These are phyloP conservation scores for Spinacia oleracea DNA, from an alignment of 179 eudicot genomes.

Conservation along the genomic window DNA sequence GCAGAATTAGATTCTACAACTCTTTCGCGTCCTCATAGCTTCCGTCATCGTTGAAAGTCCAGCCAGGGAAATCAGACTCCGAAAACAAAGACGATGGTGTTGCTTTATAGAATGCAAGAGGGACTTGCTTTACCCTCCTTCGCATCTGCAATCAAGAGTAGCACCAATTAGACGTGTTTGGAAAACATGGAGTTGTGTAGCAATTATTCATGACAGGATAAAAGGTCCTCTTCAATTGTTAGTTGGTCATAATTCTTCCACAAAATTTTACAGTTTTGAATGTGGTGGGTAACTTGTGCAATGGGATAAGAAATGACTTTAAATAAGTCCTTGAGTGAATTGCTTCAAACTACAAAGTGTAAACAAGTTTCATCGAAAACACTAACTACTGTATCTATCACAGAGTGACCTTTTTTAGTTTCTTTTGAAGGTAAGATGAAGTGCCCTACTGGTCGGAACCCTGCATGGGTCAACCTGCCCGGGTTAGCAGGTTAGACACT, in stretches of 20 bases:
- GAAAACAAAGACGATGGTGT: conserved; percentile 65
- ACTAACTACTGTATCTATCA: neutral
- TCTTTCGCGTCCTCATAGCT: neutral
- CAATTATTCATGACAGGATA: neutral
- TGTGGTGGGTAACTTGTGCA: neutral
- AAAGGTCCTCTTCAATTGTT: neutral
- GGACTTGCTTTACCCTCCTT: conserved; percentile 84
- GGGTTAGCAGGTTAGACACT: no score
- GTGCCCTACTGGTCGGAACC: no score
- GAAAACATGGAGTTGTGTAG: neutral
- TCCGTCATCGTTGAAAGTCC: conserved; percentile 55
- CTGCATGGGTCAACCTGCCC: no score
- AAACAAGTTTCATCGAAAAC: no score
- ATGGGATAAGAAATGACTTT: neutral
- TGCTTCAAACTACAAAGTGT: no score
- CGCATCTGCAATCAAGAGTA: conserved; percentile 55
- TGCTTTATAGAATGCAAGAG: conserved; percentile 73
- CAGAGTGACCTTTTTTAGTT: no score
- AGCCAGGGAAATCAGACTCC: conserved; percentile 78
- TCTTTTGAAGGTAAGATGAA: no score
- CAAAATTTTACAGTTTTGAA: neutral
- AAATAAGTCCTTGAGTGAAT: no score
- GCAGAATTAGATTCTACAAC: neutral
- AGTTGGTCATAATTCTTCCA: neutral
- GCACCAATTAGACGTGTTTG: neutral